Percentiles rank a stretch among this genome's conserved stretches.
Evolutionary conservation across 306 rosid species (phyloP).

Genomic region (Bauhinia variegata): DNA sequence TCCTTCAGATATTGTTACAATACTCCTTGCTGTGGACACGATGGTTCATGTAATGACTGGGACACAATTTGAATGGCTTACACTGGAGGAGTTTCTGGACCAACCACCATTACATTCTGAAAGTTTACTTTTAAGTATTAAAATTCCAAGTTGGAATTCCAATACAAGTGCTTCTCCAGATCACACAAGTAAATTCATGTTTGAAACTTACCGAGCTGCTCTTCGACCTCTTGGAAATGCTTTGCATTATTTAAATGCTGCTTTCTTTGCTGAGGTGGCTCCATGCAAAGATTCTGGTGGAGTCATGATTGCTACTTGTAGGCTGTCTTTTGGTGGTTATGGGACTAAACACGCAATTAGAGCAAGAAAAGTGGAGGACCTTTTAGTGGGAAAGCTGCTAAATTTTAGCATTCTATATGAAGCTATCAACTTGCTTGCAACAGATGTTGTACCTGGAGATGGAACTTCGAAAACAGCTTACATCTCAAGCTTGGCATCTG

Average conservation of each 20-base stretch:
- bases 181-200: constrained; percentile 44
- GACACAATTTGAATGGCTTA: constrained; percentile 50
- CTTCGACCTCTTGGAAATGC: constrained; percentile 88
- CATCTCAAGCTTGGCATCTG: constrained; percentile 71
- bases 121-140: constrained; percentile 63
- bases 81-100: constrained; percentile 71
- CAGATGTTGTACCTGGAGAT: constrained; percentile 58
- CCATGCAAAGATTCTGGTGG: constrained; percentile 52
- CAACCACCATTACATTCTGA: constrained; percentile 61
- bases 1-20: constrained; percentile 78
- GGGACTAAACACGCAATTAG: constrained; percentile 75
- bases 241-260: constrained; percentile 74
- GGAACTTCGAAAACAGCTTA: constrained; percentile 60
- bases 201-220: constrained; percentile 84
- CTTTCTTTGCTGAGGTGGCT: constrained; percentile 71
- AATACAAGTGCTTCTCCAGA: constrained; percentile 39
- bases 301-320: constrained; percentile 51
- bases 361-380: constrained; percentile 72
- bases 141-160: constrained; percentile 60
- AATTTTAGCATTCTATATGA: constrained; percentile 54
- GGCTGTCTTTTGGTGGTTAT: constrained; percentile 74
- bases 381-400: constrained; percentile 65
- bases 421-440: constrained; percentile 57
- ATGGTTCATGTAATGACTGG: constrained; percentile 60
- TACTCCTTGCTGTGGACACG: constrained; percentile 72